These are phyloP conservation scores for Paratrypanosoma confusum DNA, from an alignment of 208 protist genomes.

Conservation along the genomic window DNA sequence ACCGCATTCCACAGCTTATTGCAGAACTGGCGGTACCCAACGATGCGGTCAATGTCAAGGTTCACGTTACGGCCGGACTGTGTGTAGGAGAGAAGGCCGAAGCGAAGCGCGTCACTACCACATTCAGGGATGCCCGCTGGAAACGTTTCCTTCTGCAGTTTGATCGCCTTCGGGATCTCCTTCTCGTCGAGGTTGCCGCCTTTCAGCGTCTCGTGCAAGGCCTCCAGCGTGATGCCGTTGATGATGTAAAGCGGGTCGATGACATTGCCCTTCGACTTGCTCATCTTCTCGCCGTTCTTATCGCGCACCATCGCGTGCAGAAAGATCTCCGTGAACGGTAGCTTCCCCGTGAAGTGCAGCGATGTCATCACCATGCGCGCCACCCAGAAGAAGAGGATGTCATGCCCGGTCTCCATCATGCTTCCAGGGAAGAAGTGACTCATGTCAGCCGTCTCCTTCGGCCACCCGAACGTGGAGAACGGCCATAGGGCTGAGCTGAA, in stretches of 20 bases:
- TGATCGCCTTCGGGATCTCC: conserved; percentile 86
- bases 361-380: conserved; percentile 99
- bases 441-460: conserved; percentile 85
- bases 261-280: conserved; percentile 99
- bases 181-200: conserved; percentile 90
- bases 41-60: conserved; percentile 96
- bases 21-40: conserved; percentile 97
- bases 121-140: conserved; percentile 95
- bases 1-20: conserved; percentile 99
- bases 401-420: conserved; percentile 98
- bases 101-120: conserved; percentile 98
- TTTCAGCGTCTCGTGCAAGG: conserved; percentile 88
- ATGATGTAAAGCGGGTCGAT: conserved; percentile 99
- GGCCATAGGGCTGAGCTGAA: conserved; percentile 99
- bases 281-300: conserved; percentile 99
- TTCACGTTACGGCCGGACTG: conserved; percentile 93
- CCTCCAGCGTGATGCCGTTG: conserved; percentile 92
- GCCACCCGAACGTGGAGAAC: conserved; percentile 97
- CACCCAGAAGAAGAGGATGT: conserved; percentile 99
- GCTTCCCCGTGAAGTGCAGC: conserved; percentile 89
- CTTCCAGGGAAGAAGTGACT: conserved; percentile 94
- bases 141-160: conserved; percentile 91
- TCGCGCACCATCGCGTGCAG: conserved; percentile 99
- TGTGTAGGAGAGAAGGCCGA: conserved; percentile 97
- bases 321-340: conserved; percentile 97